Evolutionary conservation across 2,329 filamentous ascomycete species (phyloP), one percentile per base, ranked within the genome.

Genomic region (Diaporthe sp.): DNA sequence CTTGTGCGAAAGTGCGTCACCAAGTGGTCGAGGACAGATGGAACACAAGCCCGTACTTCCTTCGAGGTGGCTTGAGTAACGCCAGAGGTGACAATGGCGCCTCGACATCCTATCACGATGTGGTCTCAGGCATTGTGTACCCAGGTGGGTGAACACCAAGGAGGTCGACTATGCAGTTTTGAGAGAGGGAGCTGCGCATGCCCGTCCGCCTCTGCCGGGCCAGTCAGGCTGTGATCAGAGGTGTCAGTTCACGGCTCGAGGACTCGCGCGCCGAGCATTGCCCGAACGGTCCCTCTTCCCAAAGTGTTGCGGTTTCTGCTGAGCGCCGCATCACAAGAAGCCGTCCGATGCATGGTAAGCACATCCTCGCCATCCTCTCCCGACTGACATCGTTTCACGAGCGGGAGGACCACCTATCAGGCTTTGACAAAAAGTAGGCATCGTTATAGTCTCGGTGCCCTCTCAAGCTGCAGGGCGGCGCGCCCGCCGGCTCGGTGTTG

Each of bases 401-500:
- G 64, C 33, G 47, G 64, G 30, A 68, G 47, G 19, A 28, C 33
- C 22, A 54, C 64, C 64, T 50, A 68, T 68, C 45, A 68, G 64
- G 33, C 50, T 68, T 35, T 54, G 64, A 28, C 22, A 33, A 10
- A 30, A 38, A 54, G 22, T 25, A 68, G 64, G 30, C 47, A 28
- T 68, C 30, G n/a, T 35, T 68, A 40, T 38, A 17, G n/a, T 54
- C 45, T 68, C 64, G 64, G 47, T 52, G 61, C 30, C 33, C 45
- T 50, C 45, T 50, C 42, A 33, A 35, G 22, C 61, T 68, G 64
- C 64, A 68, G 47, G 47, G 35, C 64, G 64, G 64, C 64, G 47
- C n/a, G n/a, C n/a, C 64, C 64, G 64, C 64, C 64, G 64, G 25
- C 47, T 64, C 58, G 64, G 64, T 68, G 47, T 38, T 68, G 47